A percentile compares a stretch with the other conserved stretches of the same genome.
Evolutionary conservation across 1,284 basidiomycete species (phyloP).

Genomic region (Grifola frondosa): DNA sequence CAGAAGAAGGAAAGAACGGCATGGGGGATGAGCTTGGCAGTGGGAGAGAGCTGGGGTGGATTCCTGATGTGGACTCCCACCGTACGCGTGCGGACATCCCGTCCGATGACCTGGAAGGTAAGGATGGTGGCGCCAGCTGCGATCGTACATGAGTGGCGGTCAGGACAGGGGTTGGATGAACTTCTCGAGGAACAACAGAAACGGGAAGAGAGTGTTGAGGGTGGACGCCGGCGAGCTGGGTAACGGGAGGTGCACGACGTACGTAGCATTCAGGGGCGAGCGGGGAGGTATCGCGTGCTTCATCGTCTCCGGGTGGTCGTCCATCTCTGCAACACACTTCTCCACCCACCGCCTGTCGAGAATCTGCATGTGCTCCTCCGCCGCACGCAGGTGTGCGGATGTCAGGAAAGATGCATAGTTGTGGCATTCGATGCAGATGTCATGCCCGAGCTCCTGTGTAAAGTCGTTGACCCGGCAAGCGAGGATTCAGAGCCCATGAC

Average conservation of each 20-base stretch:
- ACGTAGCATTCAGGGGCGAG: constrained; percentile 64
- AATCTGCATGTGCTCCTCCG: constrained; percentile 62
- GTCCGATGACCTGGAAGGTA: constrained; percentile 1
- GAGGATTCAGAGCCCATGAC: too few relatives aligned
- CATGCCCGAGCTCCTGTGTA: constrained; percentile 56
- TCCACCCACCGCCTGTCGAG: constrained; percentile 62
- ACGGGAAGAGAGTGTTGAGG: constrained; percentile 49
- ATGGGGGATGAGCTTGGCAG: constrained; percentile 22
- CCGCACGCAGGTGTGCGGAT: constrained; percentile 56
- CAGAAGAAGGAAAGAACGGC: constrained; percentile 20
- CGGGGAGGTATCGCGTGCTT: constrained; percentile 48
- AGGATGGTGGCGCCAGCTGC: constrained; percentile 5
- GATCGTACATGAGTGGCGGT: constrained; percentile 12
- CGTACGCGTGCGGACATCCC: too few relatives aligned
- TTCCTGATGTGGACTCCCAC: constrained; percentile 4
- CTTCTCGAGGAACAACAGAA: constrained; percentile 59
- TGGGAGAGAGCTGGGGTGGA: constrained; percentile 25
- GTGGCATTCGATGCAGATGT: constrained; percentile 84
- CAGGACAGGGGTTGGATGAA: constrained; percentile 45
- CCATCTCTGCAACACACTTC: constrained; percentile 28
- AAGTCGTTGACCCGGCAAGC: constrained; percentile 60
- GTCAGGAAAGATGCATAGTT: constrained; percentile 70
- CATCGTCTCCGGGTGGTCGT: constrained; percentile 25
- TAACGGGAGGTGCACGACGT: constrained; percentile 69
- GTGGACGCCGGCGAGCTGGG: constrained; percentile 57